Conservation (phyloP, 2,329 filamentous ascomycete species). For the Paracoccidioides lutzii region DNA sequence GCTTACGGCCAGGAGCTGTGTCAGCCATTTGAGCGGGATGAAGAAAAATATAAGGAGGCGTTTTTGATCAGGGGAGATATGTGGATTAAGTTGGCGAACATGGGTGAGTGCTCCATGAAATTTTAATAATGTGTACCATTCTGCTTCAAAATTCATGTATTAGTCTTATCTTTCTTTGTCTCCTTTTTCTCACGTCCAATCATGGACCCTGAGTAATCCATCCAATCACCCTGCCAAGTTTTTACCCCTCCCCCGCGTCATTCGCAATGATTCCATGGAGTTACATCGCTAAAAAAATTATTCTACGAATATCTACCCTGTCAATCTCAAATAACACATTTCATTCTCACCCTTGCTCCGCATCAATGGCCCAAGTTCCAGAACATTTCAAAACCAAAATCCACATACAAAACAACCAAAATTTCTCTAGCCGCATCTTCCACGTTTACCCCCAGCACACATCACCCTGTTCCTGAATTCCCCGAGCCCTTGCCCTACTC, state of each 20-base stretch:
- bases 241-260: neutral
- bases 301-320: neutral
- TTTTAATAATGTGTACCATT: neutral
- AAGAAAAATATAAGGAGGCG: slow-evolving; percentile 17
- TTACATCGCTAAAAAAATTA: neutral
- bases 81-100: slow-evolving; percentile 35
- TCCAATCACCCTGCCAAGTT: neutral
- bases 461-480: too few species aligned
- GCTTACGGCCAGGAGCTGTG: slow-evolving; percentile 48
- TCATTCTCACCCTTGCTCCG: neutral
- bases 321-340: neutral
- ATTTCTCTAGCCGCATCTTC: neutral
- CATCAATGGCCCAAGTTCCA: neutral
- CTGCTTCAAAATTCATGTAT: neutral
- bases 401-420: neutral
- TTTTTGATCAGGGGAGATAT: slow-evolving; percentile 29
- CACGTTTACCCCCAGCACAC: neutral
- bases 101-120: slow-evolving; percentile 22
- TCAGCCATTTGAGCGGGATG: slow-evolving; percentile 21
- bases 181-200: too few species aligned
- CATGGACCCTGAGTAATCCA: neutral
- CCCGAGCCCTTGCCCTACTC: too few species aligned
- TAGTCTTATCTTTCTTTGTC: neutral
- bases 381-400: neutral
- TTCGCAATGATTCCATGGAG: neutral